Base-by-base conservation (phyloP, 1,284 basidiomycete genomes). In the Fomitiporia mediterranea region DNA sequence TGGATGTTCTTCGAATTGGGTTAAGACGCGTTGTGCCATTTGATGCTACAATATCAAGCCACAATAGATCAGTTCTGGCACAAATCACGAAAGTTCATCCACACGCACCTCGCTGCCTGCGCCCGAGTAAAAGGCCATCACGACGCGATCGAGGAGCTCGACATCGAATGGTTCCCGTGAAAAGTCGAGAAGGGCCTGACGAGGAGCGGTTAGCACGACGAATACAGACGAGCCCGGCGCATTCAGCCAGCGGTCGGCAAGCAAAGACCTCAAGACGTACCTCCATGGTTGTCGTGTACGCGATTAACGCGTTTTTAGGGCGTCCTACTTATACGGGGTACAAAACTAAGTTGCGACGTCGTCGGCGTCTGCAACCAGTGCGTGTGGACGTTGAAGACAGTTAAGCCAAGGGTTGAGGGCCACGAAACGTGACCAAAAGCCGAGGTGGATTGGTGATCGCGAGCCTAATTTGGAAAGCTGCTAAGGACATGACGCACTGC, bases 1-100 rank as follows among this genome's bases (percentile, higher is more conserved):
- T n/a, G 93, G 91, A 71, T 94, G 82, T 63, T 99, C 97, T 72
- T 99, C 94, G 68, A 99, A 92, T 70, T 97, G 94, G 8, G 94
- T 95, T 62, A 98, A 81, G 57, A 91, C 80, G 68, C 89, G 86
- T 70, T 96, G 94, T 19, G 94, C 93, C 68, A 86, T 72, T 83
- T 91, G 88, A 88, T 93, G 93, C 92, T 97, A 67, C 51, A 63
- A 34, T 23, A 51, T 42, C 37, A 38, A 28, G 21, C 21, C 44
- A 28, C 44, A 46, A 15, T n/a, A 28, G 15, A 17, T 46, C 25
- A 30, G 25, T 28, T 17, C 44, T 4, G 13, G 6, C 5, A 28
- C 13, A 19, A 63, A 48, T 40, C 48, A 35, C 25, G 2, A 34
- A 52, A 60, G 51, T 40, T 44, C 42, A 56, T 56, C 46, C 44